Evolutionary conservation across 805 yeast species (phyloP).

Genomic region (Priceomyces fermenticarens): DNA sequence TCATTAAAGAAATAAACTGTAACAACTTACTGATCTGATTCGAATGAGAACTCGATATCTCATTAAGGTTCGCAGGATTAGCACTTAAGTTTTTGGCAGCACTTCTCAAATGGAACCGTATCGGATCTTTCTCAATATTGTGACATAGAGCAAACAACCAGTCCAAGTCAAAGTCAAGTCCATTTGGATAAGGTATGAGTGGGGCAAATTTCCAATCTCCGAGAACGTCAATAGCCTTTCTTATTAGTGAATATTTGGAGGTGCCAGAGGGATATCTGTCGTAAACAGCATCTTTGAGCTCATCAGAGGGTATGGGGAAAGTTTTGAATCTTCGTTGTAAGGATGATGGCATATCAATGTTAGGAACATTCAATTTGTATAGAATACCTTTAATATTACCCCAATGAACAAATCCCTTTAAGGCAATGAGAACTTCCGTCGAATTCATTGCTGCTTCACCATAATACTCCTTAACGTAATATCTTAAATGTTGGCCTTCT

Average conservation of each 20-base stretch:
- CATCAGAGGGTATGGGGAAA: conserved; percentile 42
- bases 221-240: conserved; percentile 32
- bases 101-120: conserved; percentile 46
- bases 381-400: conserved; percentile 49
- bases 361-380: conserved; percentile 38
- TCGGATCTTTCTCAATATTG: conserved; percentile 46
- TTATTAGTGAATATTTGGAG: conserved; percentile 42
- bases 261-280: conserved; percentile 54
- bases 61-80: conserved; percentile 33
- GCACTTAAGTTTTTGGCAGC: conserved; percentile 28
- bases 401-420: conserved; percentile 55
- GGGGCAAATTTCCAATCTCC: conserved; percentile 37
- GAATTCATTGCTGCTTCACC: conserved; percentile 39
- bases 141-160: conserved; percentile 41
- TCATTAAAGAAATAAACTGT: conserved; percentile 24
- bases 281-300: conserved; percentile 37
- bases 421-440: conserved; percentile 42
- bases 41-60: conserved; percentile 22
- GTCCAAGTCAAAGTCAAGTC: conserved; percentile 20
- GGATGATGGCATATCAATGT: conserved; percentile 28
- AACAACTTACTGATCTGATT: conserved; percentile 19
- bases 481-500: conserved; percentile 43
- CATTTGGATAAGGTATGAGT: conserved; percentile 34
- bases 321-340: conserved; percentile 25
- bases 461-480: conserved; percentile 34